Percentiles rank a stretch among this genome's conserved stretches.
Evolutionary conservation across 176 grass and related monocot species (phyloP).

Genomic region (Oryza rufipogon): DNA sequence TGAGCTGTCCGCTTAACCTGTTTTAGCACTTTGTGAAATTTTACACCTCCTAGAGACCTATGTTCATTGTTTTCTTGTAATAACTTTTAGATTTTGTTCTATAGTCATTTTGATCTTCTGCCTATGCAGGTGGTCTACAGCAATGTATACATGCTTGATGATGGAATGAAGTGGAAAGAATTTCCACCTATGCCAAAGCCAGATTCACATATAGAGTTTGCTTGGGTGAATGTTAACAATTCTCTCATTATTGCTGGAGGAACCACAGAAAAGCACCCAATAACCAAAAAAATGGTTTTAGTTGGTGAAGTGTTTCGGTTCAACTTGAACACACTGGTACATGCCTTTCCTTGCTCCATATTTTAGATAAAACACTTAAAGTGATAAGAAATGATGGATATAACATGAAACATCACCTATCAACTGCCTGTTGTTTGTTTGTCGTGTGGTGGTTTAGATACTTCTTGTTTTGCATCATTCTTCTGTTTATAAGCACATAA

Average conservation of each 20-base stretch:
- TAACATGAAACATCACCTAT: background rate
- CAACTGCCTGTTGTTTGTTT: conserved; percentile 15
- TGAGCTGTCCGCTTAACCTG: background rate
- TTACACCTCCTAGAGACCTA: conserved; percentile 1
- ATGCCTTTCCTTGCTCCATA: background rate
- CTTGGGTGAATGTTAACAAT: conserved; percentile 89
- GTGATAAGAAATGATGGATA: background rate
- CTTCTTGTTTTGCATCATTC: background rate
- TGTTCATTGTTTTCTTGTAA: conserved; percentile 34
- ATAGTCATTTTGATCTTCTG: conserved; percentile 15
- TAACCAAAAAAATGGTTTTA: conserved; percentile 84
- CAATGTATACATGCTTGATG: conserved; percentile 96
- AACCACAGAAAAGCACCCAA: conserved; percentile 88
- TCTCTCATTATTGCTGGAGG: conserved; percentile 88
- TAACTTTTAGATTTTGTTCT: background rate
- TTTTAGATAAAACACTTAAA: conserved; percentile 15
- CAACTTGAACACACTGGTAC: conserved; percentile 78
- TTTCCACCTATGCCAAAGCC: conserved; percentile 86
- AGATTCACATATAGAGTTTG: conserved; percentile 98
- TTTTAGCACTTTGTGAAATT: conserved; percentile 1
- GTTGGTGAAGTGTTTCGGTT: conserved; percentile 96
- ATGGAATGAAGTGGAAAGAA: conserved; percentile 75
- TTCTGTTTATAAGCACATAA: conserved; percentile 12
- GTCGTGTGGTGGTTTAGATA: background rate
- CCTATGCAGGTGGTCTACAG: conserved; percentile 78